Base-by-base conservation (phyloP, 495 filamentous ascomycete genomes). In the Cudoniella acicularis region DNA sequence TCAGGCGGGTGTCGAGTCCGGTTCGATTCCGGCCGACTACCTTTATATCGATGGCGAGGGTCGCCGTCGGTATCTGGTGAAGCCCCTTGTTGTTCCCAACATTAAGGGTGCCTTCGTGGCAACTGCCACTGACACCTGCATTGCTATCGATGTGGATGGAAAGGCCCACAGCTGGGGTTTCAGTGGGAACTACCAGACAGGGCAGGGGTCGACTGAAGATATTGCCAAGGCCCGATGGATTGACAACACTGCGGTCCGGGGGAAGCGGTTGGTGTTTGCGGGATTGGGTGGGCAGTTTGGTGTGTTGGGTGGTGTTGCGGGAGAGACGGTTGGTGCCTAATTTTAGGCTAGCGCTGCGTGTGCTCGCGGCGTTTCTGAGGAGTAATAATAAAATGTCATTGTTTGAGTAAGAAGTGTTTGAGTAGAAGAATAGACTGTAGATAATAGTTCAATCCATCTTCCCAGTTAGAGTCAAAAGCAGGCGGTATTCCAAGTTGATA, bases 131-230 rank as follows among this genome's bases (percentile, higher is more conserved):
- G 83, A 88, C 56, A 83, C 86, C 63, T 79, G 73, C 58, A 74
- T 91, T 51, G 84, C 78, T 10, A 72, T 90, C 59, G 79, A 79
- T 49, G 70, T 62, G 20, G 75, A 80, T 1, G 87, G 88, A 10
- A 74, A 77, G 46, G 86, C 84, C 4, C 89, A 82, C 68, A 78
- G 78, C 30, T 90, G 87, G 87, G 88, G 88, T 1, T 89, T 89
- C 72, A 82, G 77, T 21, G 73, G 70, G 45, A 82, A 79, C 58
- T 87, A 84, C 66, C 86, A 89, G 71, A 85, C 84, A n/a, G 87
- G 87, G 4, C 80, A 77, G 52, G 83, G 83, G 10, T 79, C 76
- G 3, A 73, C 70, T 1, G 81, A 83, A 17, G 84, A 87, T 60
- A 72, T 90, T 23, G 69, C 78, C 52, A 54, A 68, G 11, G 83